phyloP scores from a whole-genome alignment of 805 yeast species.

The Ogataea haglerorum region DNA sequence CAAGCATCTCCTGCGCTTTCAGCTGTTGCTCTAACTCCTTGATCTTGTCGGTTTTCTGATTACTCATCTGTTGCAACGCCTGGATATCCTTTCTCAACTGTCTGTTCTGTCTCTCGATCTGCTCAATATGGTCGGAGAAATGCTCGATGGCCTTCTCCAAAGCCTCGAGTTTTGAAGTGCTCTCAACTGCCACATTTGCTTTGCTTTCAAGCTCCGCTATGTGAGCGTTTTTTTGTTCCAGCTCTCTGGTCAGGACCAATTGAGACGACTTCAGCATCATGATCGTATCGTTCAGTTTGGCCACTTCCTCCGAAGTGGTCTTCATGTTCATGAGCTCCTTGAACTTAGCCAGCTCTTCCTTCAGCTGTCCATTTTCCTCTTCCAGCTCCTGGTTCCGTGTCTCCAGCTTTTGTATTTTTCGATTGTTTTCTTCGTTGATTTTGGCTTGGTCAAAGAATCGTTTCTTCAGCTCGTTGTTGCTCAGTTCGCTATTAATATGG shows the following conservation, averaged over 20 bases:
- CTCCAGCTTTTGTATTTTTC: constrained; percentile 23
- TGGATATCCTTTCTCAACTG: constrained; percentile 53
- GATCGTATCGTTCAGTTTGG: constrained; percentile 24
- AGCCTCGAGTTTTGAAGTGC: constrained; percentile 42
- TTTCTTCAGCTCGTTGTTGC: constrained; percentile 23
- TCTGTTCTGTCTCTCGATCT: constrained; percentile 59
- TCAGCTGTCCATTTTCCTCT: constrained; percentile 38
- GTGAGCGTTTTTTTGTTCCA: constrained; percentile 11
- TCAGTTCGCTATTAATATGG: constrained; percentile 45
- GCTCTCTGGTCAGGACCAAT: constrained; percentile 23
- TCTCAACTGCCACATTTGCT: constrained; percentile 10
- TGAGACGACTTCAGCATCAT: constrained; percentile 22
- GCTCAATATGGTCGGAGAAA: constrained; percentile 55
- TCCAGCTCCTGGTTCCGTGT: constrained; percentile 36
- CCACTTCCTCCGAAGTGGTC: constrained; percentile 18
- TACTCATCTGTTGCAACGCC: constrained; percentile 53
- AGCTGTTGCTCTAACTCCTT: constrained; percentile 48
- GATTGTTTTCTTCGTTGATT: constrained; percentile 19
- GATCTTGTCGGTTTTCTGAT: constrained; percentile 55
- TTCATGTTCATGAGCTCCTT: constrained; percentile 15
- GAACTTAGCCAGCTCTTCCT: constrained; percentile 31
- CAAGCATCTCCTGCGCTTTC: constrained; percentile 46
- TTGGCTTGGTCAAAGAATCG: constrained; percentile 23
- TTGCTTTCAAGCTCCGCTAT: constrained; percentile 19
- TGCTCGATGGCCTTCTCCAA: constrained; percentile 58